Evolutionary conservation across 805 yeast species (phyloP), one percentile per base, ranked within the genome.

Genomic region (Candida palmyrensis): DNA sequence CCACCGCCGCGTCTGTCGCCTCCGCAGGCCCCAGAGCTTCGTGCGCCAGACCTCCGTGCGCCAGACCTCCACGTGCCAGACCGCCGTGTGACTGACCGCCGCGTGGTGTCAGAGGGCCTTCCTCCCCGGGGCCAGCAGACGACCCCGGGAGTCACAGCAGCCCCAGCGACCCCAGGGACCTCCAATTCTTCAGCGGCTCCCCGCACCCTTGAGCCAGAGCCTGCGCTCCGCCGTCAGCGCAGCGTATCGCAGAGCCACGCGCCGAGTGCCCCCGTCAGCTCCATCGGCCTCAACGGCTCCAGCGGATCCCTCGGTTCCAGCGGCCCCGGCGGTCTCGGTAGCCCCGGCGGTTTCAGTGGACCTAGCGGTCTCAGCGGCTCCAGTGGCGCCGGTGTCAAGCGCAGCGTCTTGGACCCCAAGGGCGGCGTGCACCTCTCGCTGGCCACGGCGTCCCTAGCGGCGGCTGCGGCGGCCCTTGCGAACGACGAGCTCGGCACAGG

Each of bases 381-480:
- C n/a, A n/a, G n/a, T n/a, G n/a, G n/a, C n/a, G n/a, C n/a, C n/a
- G 20, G 12, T 11, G 27, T 13, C 15, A 31, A 18, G n/a, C 24
- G 18, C 18, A 27, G 11, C 11, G 27, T 21, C 4, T 18, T 31
- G 12, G 34, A 31, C 13, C 29, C 34, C 7, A 31, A 24, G 14
- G 34, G 34, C n/a, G 34, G 34, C 9, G 28, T 31, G 6, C 16
- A 14, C 12, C n/a, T 31, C n/a, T 31, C 34, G 5, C 23, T 29
- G 11, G 16, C 20, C 10, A 12, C 20, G 4, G 34, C 34, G 12
- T 24, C 34, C 5, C 29, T 29, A 5, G 28, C 22, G 9, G 19
- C 34, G 3, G 34, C 29, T 6, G 27, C 34, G 17, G n/a, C 28
- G 16, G 19, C 29, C 12, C n/a, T 31, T 6, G 17, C 12, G 10